A percentile compares a stretch with the other conserved stretches of the same genome.
Evolutionary conservation across 352 stramenopile species (phyloP).

Genomic region (Phytophthora aleatoria): DNA sequence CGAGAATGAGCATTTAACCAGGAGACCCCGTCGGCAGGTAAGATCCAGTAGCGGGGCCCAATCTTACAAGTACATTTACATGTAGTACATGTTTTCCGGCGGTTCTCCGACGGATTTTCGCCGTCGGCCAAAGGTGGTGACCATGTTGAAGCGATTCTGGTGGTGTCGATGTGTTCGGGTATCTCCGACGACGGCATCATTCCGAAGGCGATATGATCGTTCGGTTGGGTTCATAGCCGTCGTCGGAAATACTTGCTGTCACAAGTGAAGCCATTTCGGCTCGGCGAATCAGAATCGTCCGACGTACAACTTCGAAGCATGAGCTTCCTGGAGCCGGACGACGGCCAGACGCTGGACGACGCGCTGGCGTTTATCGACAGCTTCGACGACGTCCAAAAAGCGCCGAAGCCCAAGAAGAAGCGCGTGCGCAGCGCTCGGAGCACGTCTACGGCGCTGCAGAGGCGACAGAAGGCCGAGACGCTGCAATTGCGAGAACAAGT

Average conservation of each 20-base stretch:
- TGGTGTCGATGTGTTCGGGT: conserved; percentile 12
- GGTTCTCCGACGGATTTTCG: conserved; percentile 18
- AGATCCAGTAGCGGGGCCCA: not conserved
- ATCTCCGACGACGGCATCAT: conserved; percentile 17
- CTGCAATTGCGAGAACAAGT: not conserved
- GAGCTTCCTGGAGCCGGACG: not conserved
- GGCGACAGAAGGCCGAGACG: conserved; percentile 2
- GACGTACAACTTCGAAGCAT: not conserved
- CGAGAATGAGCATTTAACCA: conserved; percentile 22
- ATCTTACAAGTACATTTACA: not conserved
- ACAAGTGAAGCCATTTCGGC: conserved; percentile 1
- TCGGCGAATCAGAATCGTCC: too few relatives aligned
- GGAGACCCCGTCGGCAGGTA: not conserved
- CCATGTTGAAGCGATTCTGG: conserved; percentile 31
- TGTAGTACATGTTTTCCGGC: not conserved
- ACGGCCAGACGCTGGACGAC: not conserved
- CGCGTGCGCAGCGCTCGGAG: not conserved
- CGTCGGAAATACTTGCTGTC: conserved; percentile 4
- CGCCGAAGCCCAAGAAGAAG: not conserved
- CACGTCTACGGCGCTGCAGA: conserved; percentile 1
- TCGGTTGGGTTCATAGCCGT: conserved; percentile 1
- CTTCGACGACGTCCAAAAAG: not conserved
- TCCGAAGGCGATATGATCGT: conserved; percentile 12
- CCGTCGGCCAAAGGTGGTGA: conserved; percentile 26
- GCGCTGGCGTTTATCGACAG: too few relatives aligned